Conservation (phyloP, 2,329 filamentous ascomycete genomes). For the Cercospora sojina region DNA sequence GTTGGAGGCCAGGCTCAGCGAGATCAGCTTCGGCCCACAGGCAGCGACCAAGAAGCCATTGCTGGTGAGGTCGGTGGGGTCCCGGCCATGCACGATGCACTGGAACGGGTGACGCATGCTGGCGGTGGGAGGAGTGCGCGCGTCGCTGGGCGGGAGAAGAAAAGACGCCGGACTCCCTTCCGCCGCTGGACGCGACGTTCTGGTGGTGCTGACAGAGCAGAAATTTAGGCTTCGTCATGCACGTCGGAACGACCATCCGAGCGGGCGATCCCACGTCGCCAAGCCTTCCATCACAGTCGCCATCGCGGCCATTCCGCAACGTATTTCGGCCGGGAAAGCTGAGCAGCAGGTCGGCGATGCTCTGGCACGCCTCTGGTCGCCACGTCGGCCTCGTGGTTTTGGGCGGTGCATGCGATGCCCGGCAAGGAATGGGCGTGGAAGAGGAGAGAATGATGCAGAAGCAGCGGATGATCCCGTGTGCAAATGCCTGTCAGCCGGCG, state of each 20-base stretch:
- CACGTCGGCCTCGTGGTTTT: neutral
- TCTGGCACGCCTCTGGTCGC: neutral
- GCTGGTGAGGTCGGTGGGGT: constrained; percentile 15
- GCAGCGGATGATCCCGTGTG: neutral
- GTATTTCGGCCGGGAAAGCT: neutral
- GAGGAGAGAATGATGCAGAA: constrained; percentile 2
- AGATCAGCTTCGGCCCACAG: constrained; percentile 69
- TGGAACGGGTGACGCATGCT: constrained; percentile 45
- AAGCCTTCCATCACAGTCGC: constrained; percentile 18
- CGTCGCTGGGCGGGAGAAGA: neutral
- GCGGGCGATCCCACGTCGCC: constrained; percentile 1
- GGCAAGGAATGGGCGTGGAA: constrained; percentile 12
- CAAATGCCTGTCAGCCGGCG: constrained; percentile 7
- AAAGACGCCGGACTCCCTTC: neutral
- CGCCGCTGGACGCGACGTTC: neutral
- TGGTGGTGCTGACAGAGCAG: neutral
- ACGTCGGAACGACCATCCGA: neutral
- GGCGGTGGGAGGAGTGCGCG: neutral
- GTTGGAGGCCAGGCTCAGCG: constrained; percentile 61
- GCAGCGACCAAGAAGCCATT: constrained; percentile 66
- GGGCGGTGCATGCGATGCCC: neutral
- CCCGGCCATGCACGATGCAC: constrained; percentile 37
- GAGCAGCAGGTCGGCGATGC: neutral
- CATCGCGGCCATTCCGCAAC: neutral
- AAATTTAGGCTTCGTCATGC: constrained; percentile 5